phyloP scores from a whole-genome alignment of 306 rosid species.

The Trifolium pratense region DNA sequence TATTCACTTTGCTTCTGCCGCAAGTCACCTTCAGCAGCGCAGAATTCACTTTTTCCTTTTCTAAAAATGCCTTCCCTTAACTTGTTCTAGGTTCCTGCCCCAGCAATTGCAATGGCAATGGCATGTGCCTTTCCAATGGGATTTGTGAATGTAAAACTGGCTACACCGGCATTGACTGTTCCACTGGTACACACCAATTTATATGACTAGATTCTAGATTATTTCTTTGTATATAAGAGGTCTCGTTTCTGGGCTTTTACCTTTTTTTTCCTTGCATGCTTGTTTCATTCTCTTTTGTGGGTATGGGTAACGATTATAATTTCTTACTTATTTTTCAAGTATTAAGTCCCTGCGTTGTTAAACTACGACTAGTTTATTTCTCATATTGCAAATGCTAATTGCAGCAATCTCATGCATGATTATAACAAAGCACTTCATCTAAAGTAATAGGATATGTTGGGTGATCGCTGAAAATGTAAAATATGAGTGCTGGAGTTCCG shows the following conservation, averaged over 20 bases:
- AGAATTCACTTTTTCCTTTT: constrained; percentile 24
- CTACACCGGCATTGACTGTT: constrained; percentile 88
- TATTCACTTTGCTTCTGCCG: constrained; percentile 10
- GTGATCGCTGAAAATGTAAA: constrained; percentile 25
- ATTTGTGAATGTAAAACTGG: constrained; percentile 84
- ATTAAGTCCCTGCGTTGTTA: background rate
- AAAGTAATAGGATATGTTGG: constrained; percentile 33
- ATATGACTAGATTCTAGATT: constrained; percentile 9
- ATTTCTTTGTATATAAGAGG: constrained; percentile 8
- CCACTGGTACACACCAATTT: constrained; percentile 66
- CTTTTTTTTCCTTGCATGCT: background rate
- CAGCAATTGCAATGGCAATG: constrained; percentile 68
- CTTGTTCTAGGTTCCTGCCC: constrained; percentile 75
- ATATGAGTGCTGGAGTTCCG: background rate
- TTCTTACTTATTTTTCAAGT: constrained; percentile 15
- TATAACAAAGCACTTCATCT: background rate
- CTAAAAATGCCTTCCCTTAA: background rate
- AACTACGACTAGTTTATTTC: constrained; percentile 5
- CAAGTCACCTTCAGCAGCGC: constrained; percentile 13
- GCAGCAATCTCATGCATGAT: constrained; percentile 11
- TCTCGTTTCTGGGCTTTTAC: background rate
- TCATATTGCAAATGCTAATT: constrained; percentile 13
- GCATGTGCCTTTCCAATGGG: constrained; percentile 84
- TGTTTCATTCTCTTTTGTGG: background rate
- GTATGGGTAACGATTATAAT: background rate